Percentiles rank a stretch among this genome's conserved stretches.
Conservation (phyloP, 2,329 filamentous ascomycete species). For the Blumeriella jaapii region DNA sequence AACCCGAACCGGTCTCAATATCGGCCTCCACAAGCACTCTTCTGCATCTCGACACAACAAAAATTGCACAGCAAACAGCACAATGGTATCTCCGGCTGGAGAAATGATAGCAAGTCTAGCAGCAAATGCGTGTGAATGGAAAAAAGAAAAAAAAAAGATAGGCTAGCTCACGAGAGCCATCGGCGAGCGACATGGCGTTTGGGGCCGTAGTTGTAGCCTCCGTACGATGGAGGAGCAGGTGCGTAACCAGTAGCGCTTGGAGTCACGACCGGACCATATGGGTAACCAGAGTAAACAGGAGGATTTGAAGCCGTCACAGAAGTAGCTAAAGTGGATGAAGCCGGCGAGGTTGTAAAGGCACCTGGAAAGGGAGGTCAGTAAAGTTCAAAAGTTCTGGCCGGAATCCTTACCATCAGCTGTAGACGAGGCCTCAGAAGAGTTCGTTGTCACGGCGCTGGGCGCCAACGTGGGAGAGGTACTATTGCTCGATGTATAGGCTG, state of each 20-base stretch:
- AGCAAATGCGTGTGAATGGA: slow-evolving; percentile 11
- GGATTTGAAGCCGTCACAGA: not conserved
- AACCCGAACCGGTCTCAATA: not conserved
- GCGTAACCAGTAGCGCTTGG: not conserved
- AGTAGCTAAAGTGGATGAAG: not conserved
- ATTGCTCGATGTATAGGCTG: slow-evolving; percentile 1
- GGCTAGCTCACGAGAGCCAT: slow-evolving; percentile 11
- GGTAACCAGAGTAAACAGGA: not conserved
- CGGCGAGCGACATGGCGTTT: slow-evolving; percentile 3
- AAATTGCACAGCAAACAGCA: slow-evolving; percentile 5
- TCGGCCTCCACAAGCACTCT: slow-evolving; percentile 1
- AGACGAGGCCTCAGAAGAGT: not conserved
- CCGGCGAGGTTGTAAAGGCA: slow-evolving; percentile 1
- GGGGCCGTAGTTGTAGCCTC: slow-evolving; percentile 2
- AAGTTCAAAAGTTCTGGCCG: not conserved
- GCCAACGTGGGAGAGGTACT: slow-evolving; percentile 4
- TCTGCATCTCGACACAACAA: slow-evolving; percentile 9
- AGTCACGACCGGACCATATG: slow-evolving; percentile 1
- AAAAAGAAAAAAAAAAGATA: slow-evolving; percentile 6
- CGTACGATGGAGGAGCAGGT: slow-evolving; percentile 2
- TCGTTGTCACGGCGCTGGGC: not conserved
- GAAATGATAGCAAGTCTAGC: slow-evolving; percentile 16
- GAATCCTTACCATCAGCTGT: slow-evolving; percentile 5
- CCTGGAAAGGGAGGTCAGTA: not conserved
- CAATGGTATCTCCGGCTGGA: slow-evolving; percentile 1